Evolutionary conservation across 1,284 basidiomycete genomes (phyloP).

Genomic region (Trametes sp.): DNA sequence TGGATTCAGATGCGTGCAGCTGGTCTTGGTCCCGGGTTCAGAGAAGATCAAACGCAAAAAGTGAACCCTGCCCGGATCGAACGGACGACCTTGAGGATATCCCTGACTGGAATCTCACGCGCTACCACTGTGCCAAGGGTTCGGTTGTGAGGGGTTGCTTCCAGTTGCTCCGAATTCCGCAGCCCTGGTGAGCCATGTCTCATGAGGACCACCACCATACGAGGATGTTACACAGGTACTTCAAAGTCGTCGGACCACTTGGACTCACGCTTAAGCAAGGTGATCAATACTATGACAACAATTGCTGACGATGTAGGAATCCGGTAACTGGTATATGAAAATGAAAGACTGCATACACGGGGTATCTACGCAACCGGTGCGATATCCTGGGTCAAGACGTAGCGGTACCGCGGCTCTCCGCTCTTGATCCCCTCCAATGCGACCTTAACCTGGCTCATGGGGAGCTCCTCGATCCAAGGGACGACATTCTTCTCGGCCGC

Average conservation of each 20-base stretch:
- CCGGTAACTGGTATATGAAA: no score
- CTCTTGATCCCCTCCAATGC: slow-evolving; percentile 61
- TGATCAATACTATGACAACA: no score
- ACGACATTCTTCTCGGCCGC: slow-evolving; percentile 61
- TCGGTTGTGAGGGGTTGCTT: neutral
- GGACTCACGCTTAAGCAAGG: no score
- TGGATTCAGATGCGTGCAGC: no score
- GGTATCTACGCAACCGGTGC: neutral
- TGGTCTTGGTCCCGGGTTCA: no score
- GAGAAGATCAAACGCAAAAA: slow-evolving; percentile 8
- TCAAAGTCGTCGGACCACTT: no score
- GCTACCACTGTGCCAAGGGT: slow-evolving; percentile 36
- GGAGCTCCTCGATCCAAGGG: slow-evolving; percentile 59
- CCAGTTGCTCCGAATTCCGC: no score
- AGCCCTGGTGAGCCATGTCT: no score
- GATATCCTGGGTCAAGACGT: slow-evolving; percentile 52
- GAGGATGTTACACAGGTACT: no score
- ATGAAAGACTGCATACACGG: no score
- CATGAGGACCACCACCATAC: no score
- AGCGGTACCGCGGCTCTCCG: slow-evolving; percentile 61
- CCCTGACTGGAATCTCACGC: slow-evolving; percentile 35
- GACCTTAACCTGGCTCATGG: slow-evolving; percentile 64
- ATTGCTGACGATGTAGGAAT: no score
- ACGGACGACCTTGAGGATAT: slow-evolving; percentile 43
- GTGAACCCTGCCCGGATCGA: slow-evolving; percentile 44